These are phyloP conservation scores for Wallacemonas sp. DNA, from an alignment of 208 protist species.

Conservation along the genomic window DNA sequence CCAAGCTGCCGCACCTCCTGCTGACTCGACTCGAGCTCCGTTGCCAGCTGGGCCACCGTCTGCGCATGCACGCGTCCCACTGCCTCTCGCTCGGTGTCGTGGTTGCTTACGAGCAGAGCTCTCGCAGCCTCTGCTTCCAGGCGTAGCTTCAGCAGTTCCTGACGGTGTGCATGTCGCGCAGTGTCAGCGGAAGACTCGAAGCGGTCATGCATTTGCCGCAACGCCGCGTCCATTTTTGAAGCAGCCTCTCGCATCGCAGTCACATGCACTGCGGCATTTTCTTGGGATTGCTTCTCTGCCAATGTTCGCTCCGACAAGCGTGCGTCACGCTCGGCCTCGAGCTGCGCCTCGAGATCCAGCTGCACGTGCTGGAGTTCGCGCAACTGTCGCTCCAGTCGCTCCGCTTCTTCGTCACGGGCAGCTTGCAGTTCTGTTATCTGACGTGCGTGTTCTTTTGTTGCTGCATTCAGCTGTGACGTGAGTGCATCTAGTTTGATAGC, in stretches of 20 bases:
- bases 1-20: conserved; percentile 13
- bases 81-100: conserved; percentile 19
- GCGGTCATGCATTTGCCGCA: not conserved
- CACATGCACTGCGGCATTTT: no score
- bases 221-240: not conserved
- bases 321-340: conserved; percentile 12
- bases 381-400: conserved; percentile 2
- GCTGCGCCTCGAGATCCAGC: conserved; percentile 13
- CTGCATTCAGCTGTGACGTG: not conserved
- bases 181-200: not conserved
- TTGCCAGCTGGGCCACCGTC: conserved; percentile 9
- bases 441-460: conserved; percentile 1
- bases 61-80: conserved; percentile 19
- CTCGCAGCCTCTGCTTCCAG: conserved; percentile 6
- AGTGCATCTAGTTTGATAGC: not conserved
- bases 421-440: conserved; percentile 13
- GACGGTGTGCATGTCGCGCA: not conserved
- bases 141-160: not conserved
- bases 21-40: conserved; percentile 11
- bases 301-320: no score
- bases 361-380: conserved; percentile 12
- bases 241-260: no score
- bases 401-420: not conserved
- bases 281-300: no score
- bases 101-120: conserved; percentile 13